phyloP scores from a whole-genome alignment of 768 basidiomycete species.

The Collybiopsis luxurians region DNA sequence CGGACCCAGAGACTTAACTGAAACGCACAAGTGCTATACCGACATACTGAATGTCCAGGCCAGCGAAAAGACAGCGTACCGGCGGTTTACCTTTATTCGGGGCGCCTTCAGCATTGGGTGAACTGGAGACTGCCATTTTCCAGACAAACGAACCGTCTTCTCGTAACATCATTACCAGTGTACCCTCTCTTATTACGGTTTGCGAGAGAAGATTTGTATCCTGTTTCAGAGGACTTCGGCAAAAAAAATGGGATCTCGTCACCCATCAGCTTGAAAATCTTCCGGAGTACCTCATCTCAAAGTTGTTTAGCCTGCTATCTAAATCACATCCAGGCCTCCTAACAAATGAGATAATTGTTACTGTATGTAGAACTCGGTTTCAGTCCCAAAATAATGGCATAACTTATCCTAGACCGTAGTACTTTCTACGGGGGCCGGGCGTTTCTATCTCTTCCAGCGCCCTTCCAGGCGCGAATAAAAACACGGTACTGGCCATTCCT shows the following conservation, averaged over 20 bases:
- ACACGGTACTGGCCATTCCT: constrained; percentile 45
- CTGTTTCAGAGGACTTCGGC: constrained; percentile 38
- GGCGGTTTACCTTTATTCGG: constrained; percentile 28
- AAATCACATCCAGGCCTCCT: constrained; percentile 49
- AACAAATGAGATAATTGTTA: constrained; percentile 50
- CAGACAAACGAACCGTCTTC: constrained; percentile 42
- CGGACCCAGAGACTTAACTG: too few species aligned
- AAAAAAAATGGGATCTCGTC: constrained; percentile 25
- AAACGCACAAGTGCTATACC: too few species aligned
- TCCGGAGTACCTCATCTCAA: constrained; percentile 51
- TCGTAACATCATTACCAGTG: constrained; percentile 29
- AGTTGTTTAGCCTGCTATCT: constrained; percentile 49
- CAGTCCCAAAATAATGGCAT: background rate
- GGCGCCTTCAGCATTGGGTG: constrained; percentile 44
- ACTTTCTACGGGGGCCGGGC: constrained; percentile 55
- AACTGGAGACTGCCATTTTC: constrained; percentile 24
- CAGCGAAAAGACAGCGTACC: constrained; percentile 26
- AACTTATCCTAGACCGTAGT: constrained; percentile 35
- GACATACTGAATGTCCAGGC: too few species aligned
- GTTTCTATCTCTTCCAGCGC: constrained; percentile 41
- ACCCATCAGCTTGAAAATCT: constrained; percentile 40
- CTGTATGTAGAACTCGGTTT: constrained; percentile 33
- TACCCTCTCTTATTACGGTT: constrained; percentile 46
- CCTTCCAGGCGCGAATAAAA: constrained; percentile 49
- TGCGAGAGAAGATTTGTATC: constrained; percentile 52